Conservation (phyloP, 1,284 basidiomycete species). For the Malassezia sympodialis region DNA sequence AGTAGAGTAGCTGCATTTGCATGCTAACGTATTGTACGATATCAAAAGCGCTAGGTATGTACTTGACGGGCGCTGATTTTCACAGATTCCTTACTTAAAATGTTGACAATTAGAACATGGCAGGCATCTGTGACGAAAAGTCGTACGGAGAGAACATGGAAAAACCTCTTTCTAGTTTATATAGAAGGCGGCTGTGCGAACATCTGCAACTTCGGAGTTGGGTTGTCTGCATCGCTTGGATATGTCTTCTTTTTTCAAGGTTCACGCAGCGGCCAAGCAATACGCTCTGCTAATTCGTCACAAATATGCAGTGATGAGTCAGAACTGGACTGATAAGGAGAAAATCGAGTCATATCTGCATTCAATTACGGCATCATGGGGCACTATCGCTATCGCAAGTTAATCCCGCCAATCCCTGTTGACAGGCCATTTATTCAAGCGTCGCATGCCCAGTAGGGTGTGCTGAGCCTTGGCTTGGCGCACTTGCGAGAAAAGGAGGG, state of each 20-base stretch:
- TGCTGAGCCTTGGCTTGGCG: background rate
- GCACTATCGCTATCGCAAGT: background rate
- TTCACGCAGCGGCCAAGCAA: background rate
- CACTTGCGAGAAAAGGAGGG: background rate
- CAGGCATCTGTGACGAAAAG: constrained; percentile 2
- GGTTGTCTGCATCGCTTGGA: background rate
- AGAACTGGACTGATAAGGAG: background rate
- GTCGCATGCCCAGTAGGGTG: too few relatives aligned
- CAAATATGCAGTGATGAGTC: background rate
- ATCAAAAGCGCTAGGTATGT: background rate
- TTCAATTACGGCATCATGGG: background rate
- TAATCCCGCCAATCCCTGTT: background rate
- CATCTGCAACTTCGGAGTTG: background rate
- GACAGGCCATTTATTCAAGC: background rate
- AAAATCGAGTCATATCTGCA: background rate
- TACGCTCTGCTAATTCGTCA: background rate
- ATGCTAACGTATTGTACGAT: background rate
- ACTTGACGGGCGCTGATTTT: constrained; percentile 2
- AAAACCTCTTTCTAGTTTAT: background rate
- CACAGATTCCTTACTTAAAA: constrained; percentile 8
- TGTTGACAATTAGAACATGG: constrained; percentile 5
- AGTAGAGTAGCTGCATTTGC: constrained; percentile 6
- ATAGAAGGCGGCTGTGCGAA: background rate
- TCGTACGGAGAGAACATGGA: background rate
- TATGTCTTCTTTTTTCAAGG: background rate